These are phyloP conservation scores for Penicillium taxi DNA, from an alignment of 495 filamentous ascomycete species.

Conservation along the genomic window DNA sequence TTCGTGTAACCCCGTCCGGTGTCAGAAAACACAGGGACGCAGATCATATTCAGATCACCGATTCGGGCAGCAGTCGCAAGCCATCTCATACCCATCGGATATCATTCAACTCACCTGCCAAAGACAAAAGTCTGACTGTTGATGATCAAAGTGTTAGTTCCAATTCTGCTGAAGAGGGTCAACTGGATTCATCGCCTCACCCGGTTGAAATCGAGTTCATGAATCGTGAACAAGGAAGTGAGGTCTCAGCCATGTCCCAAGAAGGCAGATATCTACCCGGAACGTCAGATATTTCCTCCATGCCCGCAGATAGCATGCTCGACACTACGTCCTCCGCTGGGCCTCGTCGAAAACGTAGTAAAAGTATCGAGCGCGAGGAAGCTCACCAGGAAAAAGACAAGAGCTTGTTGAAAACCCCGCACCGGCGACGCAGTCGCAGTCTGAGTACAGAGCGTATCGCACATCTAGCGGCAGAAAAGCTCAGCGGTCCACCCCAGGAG, in stretches of 20 bases:
- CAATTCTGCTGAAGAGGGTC: slow-evolving; percentile 67
- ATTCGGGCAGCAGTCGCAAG: slow-evolving; percentile 57
- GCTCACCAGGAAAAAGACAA: slow-evolving; percentile 36
- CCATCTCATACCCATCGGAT: slow-evolving; percentile 60
- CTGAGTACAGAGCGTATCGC: slow-evolving; percentile 65
- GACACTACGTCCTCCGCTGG: slow-evolving; percentile 49
- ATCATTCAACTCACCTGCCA: slow-evolving; percentile 47
- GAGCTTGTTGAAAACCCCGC: slow-evolving; percentile 57
- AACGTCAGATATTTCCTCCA: slow-evolving; percentile 82
- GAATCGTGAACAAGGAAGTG: slow-evolving; percentile 48
- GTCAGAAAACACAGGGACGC: slow-evolving; percentile 48
- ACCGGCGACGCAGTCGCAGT: slow-evolving; percentile 60
- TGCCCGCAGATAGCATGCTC: slow-evolving; percentile 84
- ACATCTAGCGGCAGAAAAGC: slow-evolving; percentile 63
- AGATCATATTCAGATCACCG: slow-evolving; percentile 78
- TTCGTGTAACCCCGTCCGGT: slow-evolving; percentile 82
- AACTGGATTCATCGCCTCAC: slow-evolving; percentile 49
- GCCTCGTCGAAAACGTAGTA: slow-evolving; percentile 48
- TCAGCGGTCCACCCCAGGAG: slow-evolving; percentile 44
- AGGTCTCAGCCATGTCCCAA: slow-evolving; percentile 51
- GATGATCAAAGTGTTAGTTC: slow-evolving; percentile 54
- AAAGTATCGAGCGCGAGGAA: slow-evolving; percentile 47
- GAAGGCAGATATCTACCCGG: slow-evolving; percentile 51
- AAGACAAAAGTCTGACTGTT: slow-evolving; percentile 41
- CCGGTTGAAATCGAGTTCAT: slow-evolving; percentile 83